Percentiles rank a stretch among this genome's conserved stretches.
phyloP scores from a whole-genome alignment of 768 basidiomycete genomes.

The Suillus sp. region DNA sequence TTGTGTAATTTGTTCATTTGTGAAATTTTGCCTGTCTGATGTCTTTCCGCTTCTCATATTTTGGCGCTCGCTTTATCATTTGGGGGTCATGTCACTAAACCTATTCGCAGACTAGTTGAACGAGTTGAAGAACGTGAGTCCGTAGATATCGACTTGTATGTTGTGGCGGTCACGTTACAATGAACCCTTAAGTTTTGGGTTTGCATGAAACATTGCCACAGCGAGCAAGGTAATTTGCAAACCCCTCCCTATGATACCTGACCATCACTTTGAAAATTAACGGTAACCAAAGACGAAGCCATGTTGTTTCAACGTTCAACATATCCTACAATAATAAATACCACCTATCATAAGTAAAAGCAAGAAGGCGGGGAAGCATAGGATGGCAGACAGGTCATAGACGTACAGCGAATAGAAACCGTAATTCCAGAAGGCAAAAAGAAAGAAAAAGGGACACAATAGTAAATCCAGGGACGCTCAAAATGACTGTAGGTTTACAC shows the following conservation, averaged over 20 bases:
- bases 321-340: conserved; percentile 14
- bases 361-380: conserved; percentile 15
- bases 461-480: not conserved
- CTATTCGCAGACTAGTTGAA: not conserved
- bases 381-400: not conserved
- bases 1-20: conserved; percentile 17
- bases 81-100: not conserved
- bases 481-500: not conserved
- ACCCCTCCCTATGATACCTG: not conserved
- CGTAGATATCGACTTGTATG: not conserved
- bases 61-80: not conserved
- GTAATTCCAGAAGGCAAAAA: not conserved
- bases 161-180: not conserved
- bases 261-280: not conserved
- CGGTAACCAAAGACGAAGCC: not conserved
- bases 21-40: too few relatives aligned
- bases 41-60: not conserved
- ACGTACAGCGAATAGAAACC: not conserved
- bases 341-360: conserved; percentile 8
- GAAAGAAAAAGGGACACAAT: not conserved
- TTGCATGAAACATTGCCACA: not conserved
- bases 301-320: not conserved
- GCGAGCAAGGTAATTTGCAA: not conserved
- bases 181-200: not conserved
- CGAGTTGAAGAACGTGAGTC: not conserved